phyloP scores from a whole-genome alignment of 2,329 filamentous ascomycete species.

The Stenocarpella maydis region DNA sequence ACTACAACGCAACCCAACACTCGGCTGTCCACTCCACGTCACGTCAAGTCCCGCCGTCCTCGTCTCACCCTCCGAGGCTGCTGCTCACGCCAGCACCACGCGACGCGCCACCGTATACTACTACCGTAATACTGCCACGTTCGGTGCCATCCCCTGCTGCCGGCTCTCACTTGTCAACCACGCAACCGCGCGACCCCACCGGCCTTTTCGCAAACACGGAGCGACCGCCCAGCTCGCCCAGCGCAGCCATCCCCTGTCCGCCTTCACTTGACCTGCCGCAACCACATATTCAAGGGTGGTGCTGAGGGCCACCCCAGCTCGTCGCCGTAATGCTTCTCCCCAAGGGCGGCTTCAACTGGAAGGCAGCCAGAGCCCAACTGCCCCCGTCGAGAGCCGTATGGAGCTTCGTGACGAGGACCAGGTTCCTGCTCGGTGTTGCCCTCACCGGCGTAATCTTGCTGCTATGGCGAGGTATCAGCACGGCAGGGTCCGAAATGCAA shows the following conservation, averaged over 20 bases:
- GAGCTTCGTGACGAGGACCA: slow-evolving; percentile 76
- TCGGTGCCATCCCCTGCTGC: slow-evolving; percentile 25
- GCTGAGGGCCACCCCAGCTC: slow-evolving; percentile 50
- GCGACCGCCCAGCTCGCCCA: slow-evolving; percentile 29
- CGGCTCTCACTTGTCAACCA: slow-evolving; percentile 2
- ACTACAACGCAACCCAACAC: slow-evolving; percentile 22
- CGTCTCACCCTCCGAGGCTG: background rate
- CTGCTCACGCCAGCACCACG: background rate
- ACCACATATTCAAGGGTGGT: slow-evolving; percentile 46
- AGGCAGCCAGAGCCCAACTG: slow-evolving; percentile 81
- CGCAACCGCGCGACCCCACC: background rate
- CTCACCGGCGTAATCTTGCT: slow-evolving; percentile 76
- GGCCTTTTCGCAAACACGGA: background rate
- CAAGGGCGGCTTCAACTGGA: slow-evolving; percentile 92
- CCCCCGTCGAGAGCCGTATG: slow-evolving; percentile 78
- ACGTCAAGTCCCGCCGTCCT: background rate
- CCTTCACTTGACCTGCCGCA: slow-evolving; percentile 29
- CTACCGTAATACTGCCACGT: slow-evolving; percentile 17
- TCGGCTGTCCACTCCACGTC: slow-evolving; percentile 3
- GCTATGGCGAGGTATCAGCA: slow-evolving; percentile 87
- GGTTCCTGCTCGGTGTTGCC: slow-evolving; percentile 78
- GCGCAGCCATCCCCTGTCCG: slow-evolving; percentile 28
- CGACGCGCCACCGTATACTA: background rate
- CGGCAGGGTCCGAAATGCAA: slow-evolving; percentile 86
- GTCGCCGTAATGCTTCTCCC: slow-evolving; percentile 79